These are phyloP conservation scores for Eucommia ulmoides DNA, from an alignment of 257 asterid genomes.

Conservation along the genomic window DNA sequence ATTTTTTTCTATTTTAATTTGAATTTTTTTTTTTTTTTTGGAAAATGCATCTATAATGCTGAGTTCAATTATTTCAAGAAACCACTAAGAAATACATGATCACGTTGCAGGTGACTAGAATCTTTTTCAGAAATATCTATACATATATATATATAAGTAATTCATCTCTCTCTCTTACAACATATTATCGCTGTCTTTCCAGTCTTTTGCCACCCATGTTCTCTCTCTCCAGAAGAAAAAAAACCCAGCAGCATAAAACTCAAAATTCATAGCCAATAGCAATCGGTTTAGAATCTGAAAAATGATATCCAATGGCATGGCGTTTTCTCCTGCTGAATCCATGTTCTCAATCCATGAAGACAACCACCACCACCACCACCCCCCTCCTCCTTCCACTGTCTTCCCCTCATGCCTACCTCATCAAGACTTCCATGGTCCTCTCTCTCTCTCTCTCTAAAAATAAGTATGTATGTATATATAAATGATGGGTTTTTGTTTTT, in stretches of 20 bases:
- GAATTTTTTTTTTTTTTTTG: too few relatives aligned
- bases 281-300: too few relatives aligned
- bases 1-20: too few relatives aligned
- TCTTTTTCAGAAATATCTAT: too few relatives aligned
- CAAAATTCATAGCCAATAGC: constrained; percentile 2
- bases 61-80: too few relatives aligned
- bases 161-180: constrained; percentile 25
- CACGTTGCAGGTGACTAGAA: constrained; percentile 32
- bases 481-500: not conserved
- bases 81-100: too few relatives aligned
- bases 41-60: too few relatives aligned
- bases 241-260: too few relatives aligned
- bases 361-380: constrained; percentile 19
- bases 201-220: constrained; percentile 67
- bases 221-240: constrained; percentile 22
- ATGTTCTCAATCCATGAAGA: constrained; percentile 38
- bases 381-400: constrained; percentile 17
- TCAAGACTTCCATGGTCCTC: constrained; percentile 44
- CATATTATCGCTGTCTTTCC: constrained; percentile 68
- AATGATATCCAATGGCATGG: constrained; percentile 15
- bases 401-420: too few relatives aligned
- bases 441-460: not conserved
- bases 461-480: not conserved
- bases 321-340: constrained; percentile 41
- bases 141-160: constrained; percentile 31